Evolutionary conservation across 352 stramenopile species (phyloP), one percentile per base, ranked within the genome.

Genomic region (Phytophthora quininea): DNA sequence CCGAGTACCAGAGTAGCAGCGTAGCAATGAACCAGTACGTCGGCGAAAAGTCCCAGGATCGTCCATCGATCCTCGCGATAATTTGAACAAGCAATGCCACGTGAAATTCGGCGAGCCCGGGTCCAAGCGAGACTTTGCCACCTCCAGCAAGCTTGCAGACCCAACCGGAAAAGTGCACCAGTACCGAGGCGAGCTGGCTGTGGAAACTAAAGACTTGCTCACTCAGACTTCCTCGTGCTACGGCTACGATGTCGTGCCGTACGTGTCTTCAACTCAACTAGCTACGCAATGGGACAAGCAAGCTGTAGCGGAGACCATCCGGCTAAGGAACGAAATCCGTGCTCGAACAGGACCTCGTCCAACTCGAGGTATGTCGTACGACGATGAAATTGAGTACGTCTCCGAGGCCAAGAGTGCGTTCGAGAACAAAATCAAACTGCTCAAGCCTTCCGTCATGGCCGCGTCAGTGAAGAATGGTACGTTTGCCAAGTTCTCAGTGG

Each of bases 321-420:
- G 71, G 1, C 64, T 91, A 42, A 75, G 84, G 31, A 84, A 93
- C 47, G 81, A 93, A 54, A 83, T 89, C 65, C 79, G 83, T 48
- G 82, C 83, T 66, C 76, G 71, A 64, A 92, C 84, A 12, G 81
- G 81, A 10, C 76, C 80, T 11, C 71, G 73, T 9, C 73, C 75
- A 29, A 88, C 82, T 27, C 70, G 77, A 52, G 80, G 82, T n/a
- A 89, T 91, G 67, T 90, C 84, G 14, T 91, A 88, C 50, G 83
- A 96, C 46, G 86, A 94, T 32, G 77, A 92, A 35, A 74, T 93
- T 12, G 79, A 90, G 58, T 95, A 95, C 62, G 50, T 93, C 7
- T 94, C 84, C 24, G 83, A 92, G 60, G 69, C 79, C 58, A 93
- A 89, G 62, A 88, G 80, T 40, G 73, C 78, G 51, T 93, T 80